Percentiles rank a stretch among this genome's conserved stretches.
These are phyloP conservation scores for Lepidium aucheri DNA, from an alignment of 345 rosid genomes.

Conservation along the genomic window DNA sequence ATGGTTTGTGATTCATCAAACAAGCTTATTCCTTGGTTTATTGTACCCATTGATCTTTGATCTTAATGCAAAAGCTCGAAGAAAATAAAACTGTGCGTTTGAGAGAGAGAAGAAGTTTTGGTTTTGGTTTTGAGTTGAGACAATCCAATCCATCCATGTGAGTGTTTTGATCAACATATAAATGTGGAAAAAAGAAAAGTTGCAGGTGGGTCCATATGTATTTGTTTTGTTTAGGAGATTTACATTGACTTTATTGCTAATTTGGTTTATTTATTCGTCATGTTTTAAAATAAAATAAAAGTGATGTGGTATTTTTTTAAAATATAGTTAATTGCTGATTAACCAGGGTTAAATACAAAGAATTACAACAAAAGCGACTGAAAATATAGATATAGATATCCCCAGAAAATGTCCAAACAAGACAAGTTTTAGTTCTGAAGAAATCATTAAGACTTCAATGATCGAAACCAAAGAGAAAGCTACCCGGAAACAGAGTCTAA, in stretches of 20 bases:
- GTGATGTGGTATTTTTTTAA: neutral
- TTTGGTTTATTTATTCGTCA: neutral
- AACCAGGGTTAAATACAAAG: no score
- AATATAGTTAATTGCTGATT: neutral
- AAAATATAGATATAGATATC: no score
- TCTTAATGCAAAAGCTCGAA: slow-evolving; percentile 3
- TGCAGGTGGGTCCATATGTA: slow-evolving; percentile 18
- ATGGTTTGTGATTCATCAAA: slow-evolving; percentile 47
- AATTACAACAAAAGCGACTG: no score
- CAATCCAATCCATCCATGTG: slow-evolving; percentile 22
- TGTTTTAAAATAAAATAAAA: neutral
- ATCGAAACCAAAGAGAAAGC: no score
- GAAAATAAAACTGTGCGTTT: neutral
- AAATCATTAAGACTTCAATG: no score
- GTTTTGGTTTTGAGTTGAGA: slow-evolving; percentile 26
- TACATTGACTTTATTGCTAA: slow-evolving; percentile 4
- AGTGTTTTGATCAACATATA: slow-evolving; percentile 16
- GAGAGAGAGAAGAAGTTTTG: neutral
- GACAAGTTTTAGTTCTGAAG: no score
- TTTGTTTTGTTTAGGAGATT: slow-evolving; percentile 6
- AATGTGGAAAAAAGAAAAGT: slow-evolving; percentile 13
- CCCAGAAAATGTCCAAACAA: no score
- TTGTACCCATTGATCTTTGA: slow-evolving; percentile 38
- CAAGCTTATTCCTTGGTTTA: slow-evolving; percentile 47
- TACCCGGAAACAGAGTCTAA: no score